Percentiles rank a stretch among this genome's conserved stretches.
phyloP scores from a whole-genome alignment of 1,284 basidiomycete genomes.

The Moniliophthora roreri region DNA sequence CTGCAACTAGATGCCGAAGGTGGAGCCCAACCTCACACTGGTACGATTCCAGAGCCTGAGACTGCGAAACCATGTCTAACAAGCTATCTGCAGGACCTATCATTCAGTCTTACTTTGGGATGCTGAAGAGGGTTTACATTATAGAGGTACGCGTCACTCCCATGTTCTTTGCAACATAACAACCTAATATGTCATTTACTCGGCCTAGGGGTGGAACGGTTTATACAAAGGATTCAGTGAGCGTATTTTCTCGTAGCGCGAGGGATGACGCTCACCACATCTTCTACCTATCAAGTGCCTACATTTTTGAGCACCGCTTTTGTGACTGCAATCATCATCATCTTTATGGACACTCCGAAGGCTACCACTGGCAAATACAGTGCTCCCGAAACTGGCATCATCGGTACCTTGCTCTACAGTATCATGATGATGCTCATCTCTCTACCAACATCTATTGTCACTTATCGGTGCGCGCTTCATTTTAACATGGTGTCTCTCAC shows the following conservation, averaged over 20 bases:
- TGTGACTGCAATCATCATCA: conserved; percentile 55
- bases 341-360: conserved; percentile 53
- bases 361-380: conserved; percentile 67
- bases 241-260: conserved; percentile 25
- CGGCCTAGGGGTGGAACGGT: conserved; percentile 76
- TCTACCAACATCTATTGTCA: conserved; percentile 78
- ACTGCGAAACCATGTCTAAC: background rate
- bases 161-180: background rate
- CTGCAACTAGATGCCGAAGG: conserved; percentile 81
- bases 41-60: conserved; percentile 54
- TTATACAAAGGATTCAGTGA: conserved; percentile 83
- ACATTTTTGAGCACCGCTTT: conserved; percentile 62
- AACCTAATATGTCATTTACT: conserved; percentile 8
- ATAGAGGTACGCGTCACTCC: conserved; percentile 58
- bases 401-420: conserved; percentile 64
- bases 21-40: conserved; percentile 72
- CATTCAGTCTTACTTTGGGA: conserved; percentile 50
- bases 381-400: conserved; percentile 66
- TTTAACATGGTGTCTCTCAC: too few species aligned
- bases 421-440: conserved; percentile 71
- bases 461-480: conserved; percentile 61
- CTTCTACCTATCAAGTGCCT: conserved; percentile 54
- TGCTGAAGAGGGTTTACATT: conserved; percentile 71
- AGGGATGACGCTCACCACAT: background rate
- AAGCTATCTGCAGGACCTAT: conserved; percentile 15